phyloP scores from a whole-genome alignment of 164 flowering plant species.

The Magnolia officinalis region DNA sequence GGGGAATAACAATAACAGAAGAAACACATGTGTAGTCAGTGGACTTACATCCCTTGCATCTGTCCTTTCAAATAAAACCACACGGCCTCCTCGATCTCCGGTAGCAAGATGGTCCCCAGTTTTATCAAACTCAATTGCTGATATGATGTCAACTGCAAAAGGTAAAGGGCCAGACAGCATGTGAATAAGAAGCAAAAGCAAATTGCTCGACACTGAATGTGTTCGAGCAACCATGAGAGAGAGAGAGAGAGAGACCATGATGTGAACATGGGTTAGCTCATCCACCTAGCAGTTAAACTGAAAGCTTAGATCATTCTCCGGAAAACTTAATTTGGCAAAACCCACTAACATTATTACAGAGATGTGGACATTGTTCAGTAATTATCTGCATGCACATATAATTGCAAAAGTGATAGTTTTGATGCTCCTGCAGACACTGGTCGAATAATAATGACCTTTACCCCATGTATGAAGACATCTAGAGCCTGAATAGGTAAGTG shows the following conservation, averaged over 20 bases:
- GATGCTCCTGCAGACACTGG: background rate
- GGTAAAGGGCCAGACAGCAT: background rate
- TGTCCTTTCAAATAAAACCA: slow-evolving; percentile 93
- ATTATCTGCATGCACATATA: too few relatives aligned
- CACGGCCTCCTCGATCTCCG: slow-evolving; percentile 98
- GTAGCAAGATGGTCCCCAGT: slow-evolving; percentile 96
- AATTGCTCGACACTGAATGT: background rate
- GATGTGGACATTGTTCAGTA: too few relatives aligned
- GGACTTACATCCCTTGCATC: slow-evolving; percentile 70
- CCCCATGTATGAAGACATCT: background rate
- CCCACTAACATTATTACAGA: too few relatives aligned
- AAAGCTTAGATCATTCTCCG: too few relatives aligned
- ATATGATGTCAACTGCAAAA: slow-evolving; percentile 88
- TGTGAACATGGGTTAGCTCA: too few relatives aligned
- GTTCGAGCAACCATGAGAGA: too few relatives aligned
- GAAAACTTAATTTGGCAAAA: too few relatives aligned
- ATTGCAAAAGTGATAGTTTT: background rate
- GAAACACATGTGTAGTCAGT: background rate
- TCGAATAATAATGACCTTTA: background rate
- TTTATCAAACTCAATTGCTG: slow-evolving; percentile 98
- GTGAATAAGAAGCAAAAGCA: background rate
- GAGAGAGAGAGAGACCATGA: too few relatives aligned
- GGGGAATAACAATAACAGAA: background rate
- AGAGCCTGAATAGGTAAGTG: background rate
- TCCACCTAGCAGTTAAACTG: too few relatives aligned